Base-by-base conservation (phyloP, 306 rosid genomes). In the Castanea crenata region DNA sequence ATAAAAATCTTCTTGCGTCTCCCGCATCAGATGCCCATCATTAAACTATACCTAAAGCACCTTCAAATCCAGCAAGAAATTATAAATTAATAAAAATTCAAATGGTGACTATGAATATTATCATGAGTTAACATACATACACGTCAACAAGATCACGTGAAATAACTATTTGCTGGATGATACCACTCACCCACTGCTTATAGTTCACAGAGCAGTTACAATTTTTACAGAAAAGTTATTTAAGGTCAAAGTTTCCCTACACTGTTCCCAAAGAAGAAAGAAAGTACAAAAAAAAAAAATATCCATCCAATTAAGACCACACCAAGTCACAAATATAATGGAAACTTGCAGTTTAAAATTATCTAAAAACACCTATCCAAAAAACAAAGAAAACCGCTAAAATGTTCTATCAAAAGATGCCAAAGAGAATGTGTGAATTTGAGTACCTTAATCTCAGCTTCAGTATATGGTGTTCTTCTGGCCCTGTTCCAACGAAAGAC, bases 371-470 rank as follows among this genome's bases (percentile, higher is more conserved):
- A 49, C 27, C 20, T 12, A 1, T 10, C 51, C 16, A 15, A 21
- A 71, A 49, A 5, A 23, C 31, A 71, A 10, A 19, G 27, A 12
- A 15, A 6, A 15, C 1, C 2, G 14, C n/a, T 20, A 21, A 16
- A 27, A 20, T 5, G 6, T 57, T 38, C 44, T 58, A 62, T 41
- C 21, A 35, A 70, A 70, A 51, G 71, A 83, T 20, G 69, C 64
- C 65, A 59, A 75, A 79, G 78, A 32, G 32, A 62, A 5, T 49
- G 67, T 49, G 49, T 49, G 69, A 62, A 13, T 38, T 54, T 10
- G 59, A 81, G 5, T 85, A 94, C 99, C 98, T 96, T 96, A 61
- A 96, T 90, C 88, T 96, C 98, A 57, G 89, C 90, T 29, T 93
- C 98, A 32, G 99, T 80, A 78, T 91, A 96, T 56, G 98, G 99